A percentile compares a stretch with the other conserved stretches of the same genome.
These are phyloP conservation scores for Cucumis hystrix DNA, from an alignment of 306 rosid species.

Conservation along the genomic window DNA sequence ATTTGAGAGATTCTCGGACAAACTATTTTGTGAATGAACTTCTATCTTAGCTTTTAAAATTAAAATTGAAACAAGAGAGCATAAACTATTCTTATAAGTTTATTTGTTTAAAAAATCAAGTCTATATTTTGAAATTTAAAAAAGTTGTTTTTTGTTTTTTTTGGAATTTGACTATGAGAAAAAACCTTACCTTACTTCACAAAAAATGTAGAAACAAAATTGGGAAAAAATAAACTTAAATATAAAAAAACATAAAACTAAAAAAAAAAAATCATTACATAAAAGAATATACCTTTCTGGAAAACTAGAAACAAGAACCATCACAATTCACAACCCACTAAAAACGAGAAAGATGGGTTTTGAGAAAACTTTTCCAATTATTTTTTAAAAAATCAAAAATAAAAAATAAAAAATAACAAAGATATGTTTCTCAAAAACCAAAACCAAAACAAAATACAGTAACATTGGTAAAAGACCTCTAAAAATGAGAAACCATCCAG, in stretches of 20 bases:
- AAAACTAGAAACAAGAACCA: not conserved
- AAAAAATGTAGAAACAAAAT: too few relatives aligned
- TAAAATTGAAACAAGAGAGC: not conserved
- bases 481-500: not conserved
- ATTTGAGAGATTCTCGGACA: not conserved
- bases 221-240: too few relatives aligned
- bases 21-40: not conserved
- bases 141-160: too few relatives aligned
- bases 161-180: too few relatives aligned
- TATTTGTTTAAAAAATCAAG: too few relatives aligned
- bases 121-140: too few relatives aligned
- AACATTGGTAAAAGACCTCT: not conserved
- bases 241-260: not conserved
- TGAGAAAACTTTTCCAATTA: not conserved
- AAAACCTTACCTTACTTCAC: too few relatives aligned
- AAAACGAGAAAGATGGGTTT: not conserved
- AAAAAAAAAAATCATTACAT: not conserved
- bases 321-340: not conserved
- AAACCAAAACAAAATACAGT: not conserved
- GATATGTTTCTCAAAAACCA: not conserved
- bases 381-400: not conserved
- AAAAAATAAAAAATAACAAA: too few relatives aligned
- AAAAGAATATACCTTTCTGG: too few relatives aligned
- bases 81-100: too few relatives aligned
- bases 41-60: not conserved